Evolutionary conservation across 352 stramenopile species (phyloP), one percentile per base, ranked within the genome.

Genomic region (Paralagenidium karlingii): DNA sequence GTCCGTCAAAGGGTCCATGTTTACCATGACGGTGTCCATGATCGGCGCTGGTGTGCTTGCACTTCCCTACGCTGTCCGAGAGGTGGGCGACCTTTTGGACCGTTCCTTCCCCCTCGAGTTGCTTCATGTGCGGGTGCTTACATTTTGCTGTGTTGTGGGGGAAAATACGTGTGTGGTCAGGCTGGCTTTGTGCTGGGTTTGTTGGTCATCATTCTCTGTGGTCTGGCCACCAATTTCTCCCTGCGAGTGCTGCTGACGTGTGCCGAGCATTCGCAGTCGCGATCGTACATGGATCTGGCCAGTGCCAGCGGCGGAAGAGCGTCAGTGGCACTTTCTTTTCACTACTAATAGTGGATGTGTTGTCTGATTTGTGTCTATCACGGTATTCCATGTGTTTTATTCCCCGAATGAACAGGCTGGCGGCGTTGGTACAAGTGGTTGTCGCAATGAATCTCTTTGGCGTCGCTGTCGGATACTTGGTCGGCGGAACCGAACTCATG

Each of bases 1-100:
- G 51, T 91, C 77, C 38, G 76, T 94, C 26, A 94, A 91, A 62
- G 77, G 80, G 16, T 88, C 75, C 45, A 89, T 94, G 64, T 90
- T 91, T 45, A 94, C 80, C 0, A 87, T 94, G 77, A 89, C 80
- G 1, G 77, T 94, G 11, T 71, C 80, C 5, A 89, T 91, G 22
- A 74, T 91, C 7, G 80, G 80, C 13, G 80, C 77, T 18, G 80
- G 80, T 24, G 70, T 90, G 4, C 60, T 94, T 20, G 68, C 77
- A 11, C 55, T 94, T 0, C 80, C 80, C 3, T 94, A 81, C 38
- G 80, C 77, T 2, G 61, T 94, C 1, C 54, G 88, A 37, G 74
- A 88, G 46, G 55, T 60, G 30, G 22, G 30, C 22, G 19, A 20
- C 30, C 30, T 22, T 36, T 7, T 36, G 19, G 30, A 36, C 22